Evolutionary conservation across 202 grass and related monocot genomes (phyloP), one percentile per base, ranked within the genome.

Genomic region (Hordeum pubiflorum): DNA sequence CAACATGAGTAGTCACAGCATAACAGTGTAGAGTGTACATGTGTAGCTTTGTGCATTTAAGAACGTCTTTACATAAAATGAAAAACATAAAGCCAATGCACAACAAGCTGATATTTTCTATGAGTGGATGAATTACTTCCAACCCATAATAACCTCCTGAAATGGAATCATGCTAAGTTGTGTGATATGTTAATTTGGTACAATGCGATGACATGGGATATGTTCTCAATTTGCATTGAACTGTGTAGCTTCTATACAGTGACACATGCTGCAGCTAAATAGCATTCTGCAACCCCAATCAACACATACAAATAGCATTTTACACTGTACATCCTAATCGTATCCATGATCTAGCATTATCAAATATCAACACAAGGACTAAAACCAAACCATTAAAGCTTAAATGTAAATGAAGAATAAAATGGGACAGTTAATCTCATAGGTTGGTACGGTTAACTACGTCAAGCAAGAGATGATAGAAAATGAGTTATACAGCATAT

Each of bases 321-420:
- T 70, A 27, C 78, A 67, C 41, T 50, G 46, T 58, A 56, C 58
- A 4, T 36, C 12, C 14, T 75, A 80, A 10, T 36, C 12, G 2
- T 75, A 80, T 27, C 61, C 26, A 86, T 7, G 34, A 73, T 78
- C 57, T 58, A 78, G 54, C 24, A 56, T 36, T 36, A 24, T 73
- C 58, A 84, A 69, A 65, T 62, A 64, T 71, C 40, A 84, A 79
- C 48, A 85, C 39, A 69, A 63, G 10, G 44, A 81, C 74, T 79
- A 20, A 13, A 83, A 75, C 31, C 13, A 17, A 79, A 58, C 46
- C 33, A 61, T 59, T 69, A 72, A 66, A 83, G 26, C 15, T 78
- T 17, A 66, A 74, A 74, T 46, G 1, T 37, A 68, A 68, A 41
- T 79, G 69, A 21, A 54, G 15, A 17, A 60, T 27, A 79, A 62